These are phyloP conservation scores for Plicaturopsis crispa DNA, from an alignment of 768 basidiomycete genomes.

Conservation along the genomic window DNA sequence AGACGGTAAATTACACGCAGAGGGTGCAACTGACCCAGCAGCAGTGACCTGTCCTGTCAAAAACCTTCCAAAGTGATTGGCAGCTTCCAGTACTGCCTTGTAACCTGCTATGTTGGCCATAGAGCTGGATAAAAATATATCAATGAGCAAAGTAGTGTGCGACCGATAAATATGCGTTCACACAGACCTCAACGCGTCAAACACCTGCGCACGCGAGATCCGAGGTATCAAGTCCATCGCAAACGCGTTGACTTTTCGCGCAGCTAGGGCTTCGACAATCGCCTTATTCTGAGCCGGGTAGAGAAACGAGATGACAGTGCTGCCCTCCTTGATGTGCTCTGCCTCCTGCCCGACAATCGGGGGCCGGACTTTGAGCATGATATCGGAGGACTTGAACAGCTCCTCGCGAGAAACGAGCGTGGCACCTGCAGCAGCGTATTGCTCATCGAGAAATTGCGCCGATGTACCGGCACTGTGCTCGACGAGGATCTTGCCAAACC, in stretches of 20 bases:
- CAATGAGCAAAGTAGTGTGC: background rate
- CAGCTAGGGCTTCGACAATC: slow-evolving; percentile 62
- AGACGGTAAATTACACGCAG: slow-evolving; percentile 4
- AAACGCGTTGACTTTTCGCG: slow-evolving; percentile 55
- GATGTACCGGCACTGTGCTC: slow-evolving; percentile 63
- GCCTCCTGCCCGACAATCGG: slow-evolving; percentile 60
- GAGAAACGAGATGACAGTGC: slow-evolving; percentile 77
- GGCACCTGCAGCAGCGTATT: slow-evolving; percentile 74
- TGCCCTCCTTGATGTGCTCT: slow-evolving; percentile 57
- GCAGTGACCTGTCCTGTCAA: slow-evolving; percentile 89
- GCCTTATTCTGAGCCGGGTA: slow-evolving; percentile 78
- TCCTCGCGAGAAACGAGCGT: slow-evolving; percentile 67
- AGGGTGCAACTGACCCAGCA: slow-evolving; percentile 56
- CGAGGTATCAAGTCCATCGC: slow-evolving; percentile 89
- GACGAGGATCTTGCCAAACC: slow-evolving; percentile 65
- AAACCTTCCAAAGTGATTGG: slow-evolving; percentile 84
- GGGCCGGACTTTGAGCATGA: slow-evolving; percentile 81
- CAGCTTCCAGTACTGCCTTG: slow-evolving; percentile 86
- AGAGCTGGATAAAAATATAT: slow-evolving; percentile 38
- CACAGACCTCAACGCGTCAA: slow-evolving; percentile 74
- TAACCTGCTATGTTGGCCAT: slow-evolving; percentile 96
- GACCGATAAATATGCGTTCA: background rate
- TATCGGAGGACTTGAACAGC: slow-evolving; percentile 62
- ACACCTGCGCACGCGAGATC: slow-evolving; percentile 85
- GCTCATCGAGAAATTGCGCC: slow-evolving; percentile 77